These are phyloP conservation scores for Phytophthora palmivora DNA, from an alignment of 352 stramenopile species.

Conservation along the genomic window DNA sequence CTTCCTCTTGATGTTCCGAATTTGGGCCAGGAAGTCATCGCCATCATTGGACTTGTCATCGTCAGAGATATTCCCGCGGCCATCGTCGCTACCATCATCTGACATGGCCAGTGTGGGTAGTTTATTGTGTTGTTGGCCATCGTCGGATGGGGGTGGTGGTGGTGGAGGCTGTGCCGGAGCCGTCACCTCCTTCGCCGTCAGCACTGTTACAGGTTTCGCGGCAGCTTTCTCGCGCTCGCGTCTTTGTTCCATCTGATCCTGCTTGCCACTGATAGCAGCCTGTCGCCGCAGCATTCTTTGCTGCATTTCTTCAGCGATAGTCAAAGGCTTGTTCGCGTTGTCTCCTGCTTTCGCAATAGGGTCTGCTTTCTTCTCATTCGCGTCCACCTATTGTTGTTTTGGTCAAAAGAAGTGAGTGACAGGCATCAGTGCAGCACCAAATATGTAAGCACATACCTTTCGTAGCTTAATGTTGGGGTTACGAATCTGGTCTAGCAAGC, in stretches of 20 bases:
- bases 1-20: constrained; percentile 86
- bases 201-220: constrained; percentile 73
- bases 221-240: constrained; percentile 71
- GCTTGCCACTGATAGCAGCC: constrained; percentile 84
- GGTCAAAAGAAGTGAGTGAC: constrained; percentile 1
- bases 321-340: constrained; percentile 56
- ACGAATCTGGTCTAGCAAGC: constrained; percentile 69
- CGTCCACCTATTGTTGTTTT: constrained; percentile 35
- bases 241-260: constrained; percentile 83
- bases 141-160: constrained; percentile 56
- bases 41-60: constrained; percentile 79
- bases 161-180: constrained; percentile 46
- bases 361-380: constrained; percentile 41
- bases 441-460: constrained; percentile 34
- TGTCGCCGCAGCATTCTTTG: constrained; percentile 79
- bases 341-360: constrained; percentile 44
- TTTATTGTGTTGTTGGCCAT: constrained; percentile 51
- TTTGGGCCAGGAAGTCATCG: constrained; percentile 82
- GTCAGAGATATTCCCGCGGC: constrained; percentile 40
- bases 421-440: neutral
- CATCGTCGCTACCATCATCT: constrained; percentile 76
- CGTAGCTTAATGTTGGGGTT: constrained; percentile 65
- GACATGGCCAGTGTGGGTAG: constrained; percentile 85
- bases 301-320: constrained; percentile 86
- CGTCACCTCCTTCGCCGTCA: constrained; percentile 83